A percentile compares a stretch with the other conserved stretches of the same genome.
These are phyloP conservation scores for Cyclotella kingstonii DNA, from an alignment of 108 stramenopile genomes.

Conservation along the genomic window DNA sequence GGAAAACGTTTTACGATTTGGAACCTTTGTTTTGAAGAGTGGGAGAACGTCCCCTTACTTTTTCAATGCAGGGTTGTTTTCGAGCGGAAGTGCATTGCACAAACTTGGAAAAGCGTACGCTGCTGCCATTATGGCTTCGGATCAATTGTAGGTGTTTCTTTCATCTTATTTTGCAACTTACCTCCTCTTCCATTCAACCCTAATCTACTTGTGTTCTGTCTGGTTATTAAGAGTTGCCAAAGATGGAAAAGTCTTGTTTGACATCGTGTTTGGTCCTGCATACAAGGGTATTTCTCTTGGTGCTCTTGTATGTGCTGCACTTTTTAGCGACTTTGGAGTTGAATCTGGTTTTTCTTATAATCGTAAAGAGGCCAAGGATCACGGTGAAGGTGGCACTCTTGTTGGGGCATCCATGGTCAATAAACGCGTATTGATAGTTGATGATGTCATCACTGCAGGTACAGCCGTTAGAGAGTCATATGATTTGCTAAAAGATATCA, in stretches of 20 bases:
- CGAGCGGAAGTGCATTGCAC: constrained; percentile 74
- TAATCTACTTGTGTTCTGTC: not conserved
- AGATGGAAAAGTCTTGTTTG: constrained; percentile 78
- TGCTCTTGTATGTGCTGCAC: constrained; percentile 87
- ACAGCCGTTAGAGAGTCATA: constrained; percentile 96
- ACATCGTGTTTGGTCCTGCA: constrained; percentile 97
- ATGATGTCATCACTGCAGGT: constrained; percentile 99
- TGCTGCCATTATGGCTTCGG: constrained; percentile 81
- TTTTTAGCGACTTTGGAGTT: constrained; percentile 80
- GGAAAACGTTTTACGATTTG: constrained; percentile 92
- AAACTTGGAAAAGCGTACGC: constrained; percentile 92
- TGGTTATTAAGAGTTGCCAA: constrained; percentile 42
- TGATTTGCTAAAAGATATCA: constrained; percentile 69
- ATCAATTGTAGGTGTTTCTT: constrained; percentile 70
- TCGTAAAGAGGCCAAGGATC: constrained; percentile 99
- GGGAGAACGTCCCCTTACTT: constrained; percentile 98
- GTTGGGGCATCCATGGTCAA: constrained; percentile 91
- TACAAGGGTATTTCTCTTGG: constrained; percentile 99
- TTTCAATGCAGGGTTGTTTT: constrained; percentile 97
- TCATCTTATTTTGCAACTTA: not conserved
- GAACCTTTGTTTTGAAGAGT: constrained; percentile 95
- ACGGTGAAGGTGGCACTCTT: constrained; percentile 95
- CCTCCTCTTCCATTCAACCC: not conserved
- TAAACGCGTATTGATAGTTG: constrained; percentile 93
- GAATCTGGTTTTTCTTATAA: constrained; percentile 94